These are phyloP conservation scores for Aplosporella prunicola DNA, from an alignment of 2,329 filamentous ascomycete genomes.

Conservation along the genomic window DNA sequence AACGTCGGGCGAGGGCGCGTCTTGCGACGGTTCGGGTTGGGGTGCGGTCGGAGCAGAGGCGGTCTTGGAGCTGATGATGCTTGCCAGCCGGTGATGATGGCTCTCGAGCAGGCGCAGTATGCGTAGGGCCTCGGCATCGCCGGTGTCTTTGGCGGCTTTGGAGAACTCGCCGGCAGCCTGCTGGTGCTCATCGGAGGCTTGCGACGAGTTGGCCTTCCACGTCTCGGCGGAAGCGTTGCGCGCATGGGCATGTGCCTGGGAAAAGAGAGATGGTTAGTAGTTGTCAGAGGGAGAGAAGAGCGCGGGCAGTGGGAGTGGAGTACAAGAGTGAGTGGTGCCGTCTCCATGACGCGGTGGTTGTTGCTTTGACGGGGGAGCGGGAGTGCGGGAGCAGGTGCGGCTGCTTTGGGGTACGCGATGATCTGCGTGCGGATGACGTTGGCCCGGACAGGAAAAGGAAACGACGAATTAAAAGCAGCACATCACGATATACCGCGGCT, in stretches of 20 bases:
- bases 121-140: constrained; percentile 61
- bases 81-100: constrained; percentile 76
- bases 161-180: constrained; percentile 83
- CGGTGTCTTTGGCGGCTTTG: constrained; percentile 64
- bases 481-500: no score
- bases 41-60: constrained; percentile 16
- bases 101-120: constrained; percentile 77
- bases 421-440: no score
- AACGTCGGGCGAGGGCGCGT: constrained; percentile 3
- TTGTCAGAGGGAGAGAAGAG: constrained; percentile 2
- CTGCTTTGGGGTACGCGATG: constrained; percentile 1
- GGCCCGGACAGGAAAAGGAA: no score
- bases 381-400: background rate
- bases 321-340: constrained; percentile 53
- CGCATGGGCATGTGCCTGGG: constrained; percentile 72
- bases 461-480: no score
- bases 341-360: constrained; percentile 48
- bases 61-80: constrained; percentile 62
- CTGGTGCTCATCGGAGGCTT: constrained; percentile 80
- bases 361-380: background rate
- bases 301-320: background rate
- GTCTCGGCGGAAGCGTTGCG: constrained; percentile 70
- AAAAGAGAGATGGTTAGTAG: constrained; percentile 7
- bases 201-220: constrained; percentile 59
- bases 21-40: constrained; percentile 7